A percentile compares a stretch with the other conserved stretches of the same genome.
Evolutionary conservation across 179 eudicot species (phyloP).

Genomic region (Amaranthus tricolor): DNA sequence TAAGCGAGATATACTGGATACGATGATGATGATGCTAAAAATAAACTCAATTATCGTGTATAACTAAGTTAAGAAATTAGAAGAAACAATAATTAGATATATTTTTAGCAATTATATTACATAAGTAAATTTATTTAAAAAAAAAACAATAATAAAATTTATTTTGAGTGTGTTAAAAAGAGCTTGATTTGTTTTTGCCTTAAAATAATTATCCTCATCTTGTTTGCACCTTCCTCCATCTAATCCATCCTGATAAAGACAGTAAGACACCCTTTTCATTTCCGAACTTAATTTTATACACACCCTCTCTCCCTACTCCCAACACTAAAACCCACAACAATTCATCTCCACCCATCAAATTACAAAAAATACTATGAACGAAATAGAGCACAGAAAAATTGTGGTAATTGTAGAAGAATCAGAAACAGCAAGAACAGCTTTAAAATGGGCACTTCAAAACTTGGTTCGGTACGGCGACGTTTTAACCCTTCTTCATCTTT

Average conservation of each 20-base stretch:
- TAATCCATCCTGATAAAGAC: not conserved
- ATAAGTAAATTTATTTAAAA: too few relatives aligned
- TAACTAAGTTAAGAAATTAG: too few relatives aligned
- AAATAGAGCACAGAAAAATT: conserved; percentile 59
- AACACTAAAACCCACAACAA: not conserved
- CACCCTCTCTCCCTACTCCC: not conserved
- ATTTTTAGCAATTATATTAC: too few relatives aligned
- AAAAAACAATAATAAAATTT: too few relatives aligned
- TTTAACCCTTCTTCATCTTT: conserved; percentile 71
- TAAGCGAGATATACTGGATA: too few relatives aligned
- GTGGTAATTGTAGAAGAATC: conserved; percentile 86
- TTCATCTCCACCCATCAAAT: not conserved
- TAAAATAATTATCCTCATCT: not conserved
- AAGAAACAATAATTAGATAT: too few relatives aligned
- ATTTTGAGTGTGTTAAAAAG: too few relatives aligned
- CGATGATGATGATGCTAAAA: too few relatives aligned
- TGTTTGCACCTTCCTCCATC: not conserved
- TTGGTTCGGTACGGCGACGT: conserved; percentile 69
- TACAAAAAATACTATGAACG: not conserved
- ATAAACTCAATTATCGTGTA: too few relatives aligned
- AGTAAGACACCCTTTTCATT: not conserved
- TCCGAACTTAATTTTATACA: conserved; percentile 3
- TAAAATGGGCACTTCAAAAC: conserved; percentile 74
- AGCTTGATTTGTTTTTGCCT: too few relatives aligned
- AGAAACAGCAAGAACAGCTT: conserved; percentile 70